Conservation (phyloP, 106 monocot genomes). For the Acanthochlamys bracteata region DNA sequence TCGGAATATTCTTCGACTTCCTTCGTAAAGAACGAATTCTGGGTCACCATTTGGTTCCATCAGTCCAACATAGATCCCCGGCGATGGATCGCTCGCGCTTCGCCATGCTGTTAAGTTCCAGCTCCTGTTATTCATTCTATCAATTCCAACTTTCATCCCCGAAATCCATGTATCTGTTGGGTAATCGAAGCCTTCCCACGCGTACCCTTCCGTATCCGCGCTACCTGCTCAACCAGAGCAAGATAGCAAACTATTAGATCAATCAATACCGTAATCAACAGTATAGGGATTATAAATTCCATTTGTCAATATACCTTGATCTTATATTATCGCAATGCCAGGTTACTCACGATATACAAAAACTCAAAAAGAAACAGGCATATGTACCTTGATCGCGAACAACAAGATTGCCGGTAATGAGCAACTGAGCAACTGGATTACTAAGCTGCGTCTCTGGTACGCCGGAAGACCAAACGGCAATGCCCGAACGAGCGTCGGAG, state of each 20-base stretch:
- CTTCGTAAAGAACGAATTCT: conserved; percentile 14
- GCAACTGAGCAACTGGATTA: conserved; percentile 5
- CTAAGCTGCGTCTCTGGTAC: not conserved
- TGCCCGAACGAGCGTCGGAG: not conserved
- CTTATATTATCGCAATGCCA: too few species aligned
- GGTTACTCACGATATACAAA: too few species aligned
- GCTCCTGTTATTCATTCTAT: not conserved
- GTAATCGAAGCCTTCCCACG: conserved; percentile 32
- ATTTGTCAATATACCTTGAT: too few species aligned
- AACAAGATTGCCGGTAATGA: conserved; percentile 2
- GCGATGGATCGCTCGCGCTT: conserved; percentile 21
- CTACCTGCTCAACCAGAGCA: too few species aligned
- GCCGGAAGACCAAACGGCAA: not conserved
- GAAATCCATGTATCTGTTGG: conserved; percentile 23
- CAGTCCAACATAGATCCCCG: conserved; percentile 5
- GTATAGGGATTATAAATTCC: too few species aligned
- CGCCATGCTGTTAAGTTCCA: conserved; percentile 19
- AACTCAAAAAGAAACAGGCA: too few species aligned
- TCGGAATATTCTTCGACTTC: not conserved
- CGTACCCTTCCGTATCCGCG: not conserved
- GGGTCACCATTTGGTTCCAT: conserved; percentile 23
- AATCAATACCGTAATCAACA: too few species aligned
- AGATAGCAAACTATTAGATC: too few species aligned
- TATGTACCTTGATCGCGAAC: not conserved
- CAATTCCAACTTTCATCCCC: conserved; percentile 18